Base-by-base conservation (phyloP, 106 monocot genomes). In the Iris macrosiphon region DNA sequence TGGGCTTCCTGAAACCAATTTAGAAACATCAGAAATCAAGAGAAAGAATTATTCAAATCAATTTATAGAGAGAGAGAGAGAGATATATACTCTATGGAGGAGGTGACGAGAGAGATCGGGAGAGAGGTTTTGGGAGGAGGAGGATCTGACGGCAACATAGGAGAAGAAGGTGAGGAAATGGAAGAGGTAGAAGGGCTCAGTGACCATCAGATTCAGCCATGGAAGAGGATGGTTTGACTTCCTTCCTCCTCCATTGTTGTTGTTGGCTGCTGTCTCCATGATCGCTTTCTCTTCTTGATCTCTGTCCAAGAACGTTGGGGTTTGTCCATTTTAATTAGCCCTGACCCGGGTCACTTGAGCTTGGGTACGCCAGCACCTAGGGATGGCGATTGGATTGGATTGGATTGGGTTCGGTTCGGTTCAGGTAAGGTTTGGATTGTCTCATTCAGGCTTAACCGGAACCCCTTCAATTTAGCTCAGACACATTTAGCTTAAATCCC, bases 151-250 rank as follows among this genome's bases (percentile, higher is more conserved):
- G 13, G 52, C 80, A 77, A 96, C 80, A 75, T 90, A 90, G 62
- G 96, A 90, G 74, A 85, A 90, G 77, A 96, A 96, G 28, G 65
- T 52, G 69, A 86, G 48, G 57, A 78, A 46, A 57, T 96, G 96
- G 49, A 96, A 63, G 46, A 89, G 57, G 61, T 96, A 86, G 72
- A 77, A 96, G 29, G 89, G 89, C 76, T 96, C 86, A 40, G 86
- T 80, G 40, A 67, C 65, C 63, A 80, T 39, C 24, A 65, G 47
- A 52, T 90, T 75, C 35, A 86, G 77, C 89, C 86, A 96, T 37
- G 85, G 82, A 27, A 86, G 38, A 3, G 82, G 85, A 28, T 76
- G 73, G 25, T 66, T 40, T n/a, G n/a, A n/a, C n/a, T n/a, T n/a
- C n/a, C n/a, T n/a, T n/a, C n/a, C n/a, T 17, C 56, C n/a, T 26